These are phyloP conservation scores for Aspergillus puulaauensis DNA, from an alignment of 2,329 filamentous ascomycete species.

Conservation along the genomic window DNA sequence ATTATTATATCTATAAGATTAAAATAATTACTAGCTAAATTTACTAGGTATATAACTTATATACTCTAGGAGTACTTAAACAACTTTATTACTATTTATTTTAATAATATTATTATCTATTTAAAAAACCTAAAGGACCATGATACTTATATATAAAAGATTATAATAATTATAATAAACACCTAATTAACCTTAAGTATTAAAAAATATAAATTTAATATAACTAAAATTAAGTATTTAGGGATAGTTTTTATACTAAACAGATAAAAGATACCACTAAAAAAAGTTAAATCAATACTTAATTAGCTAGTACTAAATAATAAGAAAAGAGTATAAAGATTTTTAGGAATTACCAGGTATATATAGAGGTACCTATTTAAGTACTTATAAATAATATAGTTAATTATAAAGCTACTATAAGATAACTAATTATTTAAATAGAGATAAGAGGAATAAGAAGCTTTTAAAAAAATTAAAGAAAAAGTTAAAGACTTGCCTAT, in stretches of 20 bases:
- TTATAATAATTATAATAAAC: too few relatives aligned
- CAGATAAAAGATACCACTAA: background rate
- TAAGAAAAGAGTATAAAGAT: background rate
- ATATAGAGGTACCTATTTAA: background rate
- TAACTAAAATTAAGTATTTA: background rate
- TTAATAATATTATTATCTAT: too few relatives aligned
- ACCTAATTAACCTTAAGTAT: too few relatives aligned
- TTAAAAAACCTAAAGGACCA: too few relatives aligned
- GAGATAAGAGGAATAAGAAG: background rate
- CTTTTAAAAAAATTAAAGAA: background rate
- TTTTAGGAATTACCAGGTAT: background rate
- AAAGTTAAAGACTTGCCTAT: background rate
- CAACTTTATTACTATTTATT: too few relatives aligned
- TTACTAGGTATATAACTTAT: too few relatives aligned
- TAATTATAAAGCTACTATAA: background rate
- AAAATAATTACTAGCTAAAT: too few relatives aligned
- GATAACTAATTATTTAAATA: background rate
- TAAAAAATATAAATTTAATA: background rate
- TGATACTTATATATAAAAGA: too few relatives aligned
- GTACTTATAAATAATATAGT: background rate
- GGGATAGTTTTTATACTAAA: background rate
- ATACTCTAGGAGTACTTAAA: too few relatives aligned
- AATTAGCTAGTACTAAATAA: background rate
- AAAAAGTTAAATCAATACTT: background rate
- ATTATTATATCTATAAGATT: too few relatives aligned